Evolutionary conservation across 2,329 filamentous ascomycete genomes (phyloP), one percentile per base, ranked within the genome.

Genomic region (Ophiocordyceps polyrhachis-furcata): DNA sequence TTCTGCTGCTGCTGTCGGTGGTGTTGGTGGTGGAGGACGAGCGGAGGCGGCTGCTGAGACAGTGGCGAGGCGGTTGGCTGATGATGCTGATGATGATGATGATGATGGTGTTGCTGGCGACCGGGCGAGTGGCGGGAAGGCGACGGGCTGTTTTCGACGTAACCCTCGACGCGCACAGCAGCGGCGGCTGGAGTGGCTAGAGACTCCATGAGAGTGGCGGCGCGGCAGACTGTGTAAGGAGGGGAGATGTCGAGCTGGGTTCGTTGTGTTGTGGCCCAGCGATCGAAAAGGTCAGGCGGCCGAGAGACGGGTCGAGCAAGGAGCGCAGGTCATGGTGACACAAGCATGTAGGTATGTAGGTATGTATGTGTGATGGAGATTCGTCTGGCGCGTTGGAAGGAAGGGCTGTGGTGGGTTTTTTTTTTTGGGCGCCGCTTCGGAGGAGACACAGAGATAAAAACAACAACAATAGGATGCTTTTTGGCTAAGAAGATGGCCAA

Each of bases 1-100:
- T 43, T 45, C 17, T 49, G 50, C n/a, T 45, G 45, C 25, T 49
- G 52, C 20, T 49, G 51, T 21, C 52, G 52, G 42, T 56, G 51
- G 23, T 53, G 53, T 41, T 55, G 58, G 41, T 53, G 49, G 8
- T 55, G 54, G 35, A 50, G 50, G 11, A 23, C 23, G 15, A n/a
- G 29, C n/a, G 29, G 40, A 25, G 15, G 41, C 14, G 37, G 40
- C 40, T 40, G 42, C 17, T 43, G 44, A 19, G 40, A 29, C 9
- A 35, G 38, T 19, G 40, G 28, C 13, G 45, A 42, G 19, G 42
- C 28, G 40, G 15, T 20, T 13, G 25, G 25, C 29, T 32, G 41
- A 15, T 20, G 40, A 32, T 32, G 40, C 4, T 23, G 19, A 46
- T 45, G 14, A 49, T 48, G 17, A 49, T 45, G 35, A 44, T 43